Percentiles rank a stretch among this genome's conserved stretches.
phyloP scores from a whole-genome alignment of 345 rosid species.

The Melaleuca quinquenervia region DNA sequence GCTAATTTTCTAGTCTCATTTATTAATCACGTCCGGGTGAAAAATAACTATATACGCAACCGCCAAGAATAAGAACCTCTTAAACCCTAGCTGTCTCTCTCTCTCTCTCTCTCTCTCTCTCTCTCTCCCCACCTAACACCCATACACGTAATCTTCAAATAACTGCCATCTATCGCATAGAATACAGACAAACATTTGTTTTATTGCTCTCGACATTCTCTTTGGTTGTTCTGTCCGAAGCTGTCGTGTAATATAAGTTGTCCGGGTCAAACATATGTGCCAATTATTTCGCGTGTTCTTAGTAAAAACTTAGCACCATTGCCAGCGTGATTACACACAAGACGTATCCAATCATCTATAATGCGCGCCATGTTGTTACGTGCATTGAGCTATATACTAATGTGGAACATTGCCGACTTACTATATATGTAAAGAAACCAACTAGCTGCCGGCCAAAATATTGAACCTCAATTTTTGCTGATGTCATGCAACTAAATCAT shows the following conservation, averaged over 20 bases:
- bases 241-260: neutral
- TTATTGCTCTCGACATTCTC: slow-evolving; percentile 19
- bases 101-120: neutral
- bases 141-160: slow-evolving; percentile 11
- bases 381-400: neutral
- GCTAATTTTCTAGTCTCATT: neutral
- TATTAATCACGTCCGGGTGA: neutral
- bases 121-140: slow-evolving; percentile 3
- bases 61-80: neutral
- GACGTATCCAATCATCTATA: neutral
- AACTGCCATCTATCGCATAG: slow-evolving; percentile 1
- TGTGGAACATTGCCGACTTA: neutral
- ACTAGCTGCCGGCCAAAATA: neutral
- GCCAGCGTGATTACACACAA: neutral
- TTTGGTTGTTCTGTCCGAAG: neutral
- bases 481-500: neutral
- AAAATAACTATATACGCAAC: neutral
- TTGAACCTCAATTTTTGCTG: neutral
- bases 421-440: neutral
- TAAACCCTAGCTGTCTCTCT: too few species aligned
- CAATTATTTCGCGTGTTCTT: neutral
- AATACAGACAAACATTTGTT: neutral
- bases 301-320: neutral
- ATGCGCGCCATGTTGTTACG: neutral
- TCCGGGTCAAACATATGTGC: neutral